Conservation (phyloP, 2,329 filamentous ascomycete genomes). For the Cercospora sojina region DNA sequence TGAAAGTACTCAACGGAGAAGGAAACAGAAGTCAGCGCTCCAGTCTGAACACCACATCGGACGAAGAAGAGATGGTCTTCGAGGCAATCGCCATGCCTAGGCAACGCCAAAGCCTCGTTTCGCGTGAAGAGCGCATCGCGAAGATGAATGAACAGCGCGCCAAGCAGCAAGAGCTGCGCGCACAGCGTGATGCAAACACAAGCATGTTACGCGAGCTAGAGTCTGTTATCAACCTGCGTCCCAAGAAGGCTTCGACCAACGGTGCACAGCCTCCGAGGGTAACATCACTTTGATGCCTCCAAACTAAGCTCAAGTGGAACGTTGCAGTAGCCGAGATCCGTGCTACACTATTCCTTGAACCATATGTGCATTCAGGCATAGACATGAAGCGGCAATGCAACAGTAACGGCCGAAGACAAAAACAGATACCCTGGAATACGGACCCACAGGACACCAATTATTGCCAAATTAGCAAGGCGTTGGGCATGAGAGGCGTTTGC, state of each 20-base stretch:
- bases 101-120: constrained; percentile 60
- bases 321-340: not conserved
- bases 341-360: not conserved
- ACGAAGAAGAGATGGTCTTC: constrained; percentile 71
- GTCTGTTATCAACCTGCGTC: constrained; percentile 65
- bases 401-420: not conserved
- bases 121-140: constrained; percentile 80
- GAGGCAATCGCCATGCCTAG: constrained; percentile 81
- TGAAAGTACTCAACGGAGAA: constrained; percentile 77
- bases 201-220: constrained; percentile 93
- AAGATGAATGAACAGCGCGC: constrained; percentile 87
- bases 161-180: constrained; percentile 67
- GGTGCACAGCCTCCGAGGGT: constrained; percentile 14
- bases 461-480: constrained; percentile 7
- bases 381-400: not conserved
- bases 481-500: constrained; percentile 2
- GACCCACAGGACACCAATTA: constrained; percentile 7
- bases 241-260: constrained; percentile 19
- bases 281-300: constrained; percentile 15
- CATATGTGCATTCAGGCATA: not conserved
- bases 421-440: not conserved
- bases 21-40: constrained; percentile 40
- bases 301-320: not conserved
- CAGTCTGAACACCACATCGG: constrained; percentile 52
- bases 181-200: constrained; percentile 75